Evolutionary conservation across 441 rosid species (phyloP).

Genomic region (Erodium trifolium): DNA sequence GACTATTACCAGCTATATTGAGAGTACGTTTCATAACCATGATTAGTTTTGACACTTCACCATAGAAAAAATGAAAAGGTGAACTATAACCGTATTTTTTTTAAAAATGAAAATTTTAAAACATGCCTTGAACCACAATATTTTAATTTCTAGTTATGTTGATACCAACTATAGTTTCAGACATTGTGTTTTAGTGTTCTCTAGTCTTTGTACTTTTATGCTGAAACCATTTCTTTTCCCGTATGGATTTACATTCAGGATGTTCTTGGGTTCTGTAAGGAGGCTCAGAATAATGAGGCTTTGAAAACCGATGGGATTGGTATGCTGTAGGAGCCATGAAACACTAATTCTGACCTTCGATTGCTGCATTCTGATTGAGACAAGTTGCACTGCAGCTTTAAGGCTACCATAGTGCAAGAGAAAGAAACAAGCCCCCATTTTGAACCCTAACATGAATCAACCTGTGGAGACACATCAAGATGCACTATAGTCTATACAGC

Average conservation of each 20-base stretch:
- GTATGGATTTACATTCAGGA: conserved; percentile 36
- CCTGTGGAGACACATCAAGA: not conserved
- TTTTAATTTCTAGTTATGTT: too few relatives aligned
- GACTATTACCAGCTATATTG: not conserved
- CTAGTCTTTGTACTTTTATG: not conserved
- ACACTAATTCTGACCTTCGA: not conserved
- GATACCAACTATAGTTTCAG: too few relatives aligned
- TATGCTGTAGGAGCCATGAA: conserved; percentile 16
- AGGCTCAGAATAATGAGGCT: conserved; percentile 84
- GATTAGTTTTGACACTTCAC: not conserved
- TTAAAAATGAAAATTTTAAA: too few relatives aligned
- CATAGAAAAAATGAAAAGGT: not conserved
- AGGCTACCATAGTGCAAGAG: too few relatives aligned
- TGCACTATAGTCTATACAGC: not conserved
- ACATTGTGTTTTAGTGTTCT: not conserved
- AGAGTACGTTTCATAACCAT: not conserved
- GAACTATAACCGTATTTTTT: not conserved
- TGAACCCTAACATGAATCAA: not conserved
- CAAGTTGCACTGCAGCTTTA: too few relatives aligned
- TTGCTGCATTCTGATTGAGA: not conserved
- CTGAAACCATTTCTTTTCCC: not conserved
- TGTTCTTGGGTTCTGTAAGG: conserved; percentile 68
- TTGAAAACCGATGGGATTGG: conserved; percentile 78
- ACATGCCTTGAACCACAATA: too few relatives aligned
- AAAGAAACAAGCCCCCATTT: not conserved